Evolutionary conservation across 31 red algal genomes (phyloP).

Genomic region (Odonthalia washingtoniensis): DNA sequence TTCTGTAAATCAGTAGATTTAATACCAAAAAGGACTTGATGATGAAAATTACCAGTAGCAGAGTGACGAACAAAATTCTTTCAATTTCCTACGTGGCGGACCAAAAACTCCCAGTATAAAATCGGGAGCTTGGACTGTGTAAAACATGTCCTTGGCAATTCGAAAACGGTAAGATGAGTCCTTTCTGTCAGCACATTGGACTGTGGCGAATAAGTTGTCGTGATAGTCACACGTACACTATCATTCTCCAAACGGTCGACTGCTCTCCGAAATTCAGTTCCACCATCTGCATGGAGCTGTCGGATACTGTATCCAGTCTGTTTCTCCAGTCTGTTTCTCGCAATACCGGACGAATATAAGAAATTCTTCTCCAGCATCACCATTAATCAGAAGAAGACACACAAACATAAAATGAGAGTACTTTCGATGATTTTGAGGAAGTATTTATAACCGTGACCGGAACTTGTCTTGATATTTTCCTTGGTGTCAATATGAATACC

Average conservation of each 20-base stretch:
- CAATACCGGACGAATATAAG: too few species aligned
- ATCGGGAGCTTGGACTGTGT: constrained; percentile 4
- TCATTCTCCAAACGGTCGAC: not conserved
- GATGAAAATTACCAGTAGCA: not conserved
- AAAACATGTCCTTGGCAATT: not conserved
- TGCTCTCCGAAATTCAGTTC: not conserved
- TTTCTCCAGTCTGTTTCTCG: too few species aligned
- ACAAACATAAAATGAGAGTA: too few species aligned
- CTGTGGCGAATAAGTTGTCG: constrained; percentile 19
- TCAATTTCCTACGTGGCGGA: constrained; percentile 2
- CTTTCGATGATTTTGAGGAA: too few species aligned
- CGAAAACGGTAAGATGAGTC: constrained; percentile 16
- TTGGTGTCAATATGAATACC: too few species aligned
- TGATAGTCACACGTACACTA: not conserved
- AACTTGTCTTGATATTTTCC: too few species aligned
- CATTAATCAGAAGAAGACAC: too few species aligned
- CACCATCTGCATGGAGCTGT: constrained; percentile 31
- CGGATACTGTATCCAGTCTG: too few species aligned
- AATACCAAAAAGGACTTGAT: not conserved
- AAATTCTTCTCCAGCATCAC: too few species aligned
- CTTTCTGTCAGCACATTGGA: constrained; percentile 37
- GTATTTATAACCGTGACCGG: too few species aligned
- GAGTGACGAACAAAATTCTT: constrained; percentile 12
- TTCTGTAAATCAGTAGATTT: not conserved
- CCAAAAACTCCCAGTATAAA: not conserved